Evolutionary conservation across 1,284 basidiomycete species (phyloP).

Genomic region (Coniferiporia sulphurascens): DNA sequence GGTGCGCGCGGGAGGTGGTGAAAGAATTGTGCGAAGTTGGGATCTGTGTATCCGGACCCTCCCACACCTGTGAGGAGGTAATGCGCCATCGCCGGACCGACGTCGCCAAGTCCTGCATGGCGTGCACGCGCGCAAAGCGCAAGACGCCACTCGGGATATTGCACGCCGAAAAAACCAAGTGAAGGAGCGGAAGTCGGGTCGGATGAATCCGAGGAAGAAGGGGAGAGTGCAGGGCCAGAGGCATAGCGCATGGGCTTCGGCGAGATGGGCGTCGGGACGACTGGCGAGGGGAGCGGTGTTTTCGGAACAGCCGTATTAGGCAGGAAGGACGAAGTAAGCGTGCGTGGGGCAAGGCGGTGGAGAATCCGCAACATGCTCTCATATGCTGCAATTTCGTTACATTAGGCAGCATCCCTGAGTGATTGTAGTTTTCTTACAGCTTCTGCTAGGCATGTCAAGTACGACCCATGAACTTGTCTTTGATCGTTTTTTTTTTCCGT

Average conservation of each 20-base stretch:
- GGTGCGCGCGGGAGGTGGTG: slow-evolving; percentile 15
- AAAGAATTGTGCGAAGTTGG: not conserved
- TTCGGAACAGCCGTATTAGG: slow-evolving; percentile 25
- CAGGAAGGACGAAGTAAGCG: slow-evolving; percentile 44
- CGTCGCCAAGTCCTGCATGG: slow-evolving; percentile 49
- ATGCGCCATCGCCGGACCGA: slow-evolving; percentile 42
- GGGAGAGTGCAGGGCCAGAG: slow-evolving; percentile 6
- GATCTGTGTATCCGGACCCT: not conserved
- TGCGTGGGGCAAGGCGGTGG: slow-evolving; percentile 45
- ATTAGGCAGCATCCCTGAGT: not conserved
- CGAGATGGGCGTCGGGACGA: slow-evolving; percentile 18
- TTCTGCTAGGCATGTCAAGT: slow-evolving; percentile 51
- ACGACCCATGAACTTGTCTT: slow-evolving; percentile 47
- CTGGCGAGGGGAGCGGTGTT: slow-evolving; percentile 21
- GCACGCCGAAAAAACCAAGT: slow-evolving; percentile 29
- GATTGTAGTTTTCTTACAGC: slow-evolving; percentile 35
- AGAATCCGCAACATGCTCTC: slow-evolving; percentile 54
- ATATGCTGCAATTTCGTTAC: slow-evolving; percentile 36
- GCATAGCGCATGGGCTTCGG: slow-evolving; percentile 14
- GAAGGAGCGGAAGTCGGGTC: slow-evolving; percentile 4
- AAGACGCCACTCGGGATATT: slow-evolving; percentile 61
- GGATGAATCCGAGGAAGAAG: slow-evolving; percentile 2
- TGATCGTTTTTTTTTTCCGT: slow-evolving; percentile 15
- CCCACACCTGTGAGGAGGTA: slow-evolving; percentile 34
- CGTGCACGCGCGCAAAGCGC: slow-evolving; percentile 45